Evolutionary conservation across 2,329 filamentous ascomycete species (phyloP).

Genomic region (Aurifilum marmelostoma): DNA sequence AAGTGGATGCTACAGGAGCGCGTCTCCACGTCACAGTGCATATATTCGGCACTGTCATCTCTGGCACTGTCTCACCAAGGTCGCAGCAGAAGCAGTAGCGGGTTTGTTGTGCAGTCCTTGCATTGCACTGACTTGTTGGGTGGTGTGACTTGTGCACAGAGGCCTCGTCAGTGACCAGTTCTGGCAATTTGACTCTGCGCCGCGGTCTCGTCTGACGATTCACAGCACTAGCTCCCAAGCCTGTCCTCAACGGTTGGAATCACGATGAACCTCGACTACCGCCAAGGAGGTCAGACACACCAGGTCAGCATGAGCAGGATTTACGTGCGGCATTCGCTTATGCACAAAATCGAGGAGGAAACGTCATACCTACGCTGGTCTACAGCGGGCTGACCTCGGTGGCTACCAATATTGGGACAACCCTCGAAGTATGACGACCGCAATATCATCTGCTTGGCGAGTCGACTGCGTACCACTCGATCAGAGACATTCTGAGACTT

Average conservation of each 20-base stretch:
- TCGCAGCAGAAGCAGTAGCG: not conserved
- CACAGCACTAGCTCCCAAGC: slow-evolving; percentile 14
- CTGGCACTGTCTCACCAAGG: not conserved
- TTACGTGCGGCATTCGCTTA: not conserved
- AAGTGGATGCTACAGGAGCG: not conserved
- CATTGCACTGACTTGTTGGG: slow-evolving; percentile 13
- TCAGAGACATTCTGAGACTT: slow-evolving; percentile 20
- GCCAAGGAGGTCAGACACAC: not conserved
- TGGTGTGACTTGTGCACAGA: slow-evolving; percentile 1
- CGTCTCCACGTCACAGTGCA: slow-evolving; percentile 22
- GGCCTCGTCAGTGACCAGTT: slow-evolving; percentile 19
- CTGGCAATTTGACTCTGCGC: slow-evolving; percentile 21
- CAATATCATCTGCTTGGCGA: slow-evolving; percentile 12
- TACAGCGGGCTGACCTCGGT: not conserved
- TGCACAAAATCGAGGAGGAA: not conserved
- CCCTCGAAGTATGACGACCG: not conserved
- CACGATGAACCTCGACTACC: not conserved
- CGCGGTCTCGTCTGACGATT: slow-evolving; percentile 21
- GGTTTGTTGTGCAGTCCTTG: not conserved
- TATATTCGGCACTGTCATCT: not conserved
- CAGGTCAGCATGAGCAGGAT: not conserved
- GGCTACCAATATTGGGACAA: not conserved
- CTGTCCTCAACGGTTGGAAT: not conserved
- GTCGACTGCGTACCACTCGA: slow-evolving; percentile 23
- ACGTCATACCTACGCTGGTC: not conserved